These are phyloP conservation scores for Cryptococcus floricola DNA, from an alignment of 1,284 basidiomycete species.

Conservation along the genomic window DNA sequence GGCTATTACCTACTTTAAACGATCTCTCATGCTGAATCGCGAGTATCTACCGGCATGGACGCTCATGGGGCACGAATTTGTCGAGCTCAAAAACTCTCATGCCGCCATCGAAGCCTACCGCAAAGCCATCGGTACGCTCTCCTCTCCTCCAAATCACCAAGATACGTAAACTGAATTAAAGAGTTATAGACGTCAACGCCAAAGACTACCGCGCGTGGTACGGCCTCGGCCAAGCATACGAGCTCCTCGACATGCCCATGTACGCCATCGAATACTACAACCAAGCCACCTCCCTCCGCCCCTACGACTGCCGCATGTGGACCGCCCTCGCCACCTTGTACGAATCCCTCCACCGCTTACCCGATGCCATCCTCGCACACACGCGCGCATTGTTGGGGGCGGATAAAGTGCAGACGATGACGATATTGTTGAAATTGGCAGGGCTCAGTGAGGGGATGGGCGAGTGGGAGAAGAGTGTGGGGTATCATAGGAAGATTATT, in stretches of 20 bases:
- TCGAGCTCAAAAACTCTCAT: conserved; percentile 98
- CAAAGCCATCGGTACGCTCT: conserved; percentile 77
- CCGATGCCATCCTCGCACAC: conserved; percentile 83
- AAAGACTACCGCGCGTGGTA: conserved; percentile 99
- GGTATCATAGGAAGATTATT: conserved; percentile 54
- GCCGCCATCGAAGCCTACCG: conserved; percentile 97
- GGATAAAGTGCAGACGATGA: conserved; percentile 70
- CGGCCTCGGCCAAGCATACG: conserved; percentile 96
- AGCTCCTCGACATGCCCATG: conserved; percentile 91
- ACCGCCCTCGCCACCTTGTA: conserved; percentile 91
- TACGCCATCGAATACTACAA: conserved; percentile 97
- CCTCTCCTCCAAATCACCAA: background rate
- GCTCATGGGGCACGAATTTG: conserved; percentile 97
- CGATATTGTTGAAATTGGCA: conserved; percentile 69
- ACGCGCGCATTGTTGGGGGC: conserved; percentile 82
- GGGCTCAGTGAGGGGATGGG: conserved; percentile 56
- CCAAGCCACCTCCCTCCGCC: conserved; percentile 88
- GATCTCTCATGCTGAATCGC: conserved; percentile 88
- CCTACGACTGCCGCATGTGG: conserved; percentile 96
- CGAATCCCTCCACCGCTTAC: conserved; percentile 75
- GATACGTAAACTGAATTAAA: background rate
- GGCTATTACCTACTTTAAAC: conserved; percentile 89
- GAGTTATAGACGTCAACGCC: conserved; percentile 71
- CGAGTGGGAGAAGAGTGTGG: conserved; percentile 42
- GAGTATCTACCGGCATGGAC: conserved; percentile 98